A percentile compares a stretch with the other conserved stretches of the same genome.
These are phyloP conservation scores for Pseudocercospora eumusae DNA, from an alignment of 2,329 filamentous ascomycete genomes.

Conservation along the genomic window DNA sequence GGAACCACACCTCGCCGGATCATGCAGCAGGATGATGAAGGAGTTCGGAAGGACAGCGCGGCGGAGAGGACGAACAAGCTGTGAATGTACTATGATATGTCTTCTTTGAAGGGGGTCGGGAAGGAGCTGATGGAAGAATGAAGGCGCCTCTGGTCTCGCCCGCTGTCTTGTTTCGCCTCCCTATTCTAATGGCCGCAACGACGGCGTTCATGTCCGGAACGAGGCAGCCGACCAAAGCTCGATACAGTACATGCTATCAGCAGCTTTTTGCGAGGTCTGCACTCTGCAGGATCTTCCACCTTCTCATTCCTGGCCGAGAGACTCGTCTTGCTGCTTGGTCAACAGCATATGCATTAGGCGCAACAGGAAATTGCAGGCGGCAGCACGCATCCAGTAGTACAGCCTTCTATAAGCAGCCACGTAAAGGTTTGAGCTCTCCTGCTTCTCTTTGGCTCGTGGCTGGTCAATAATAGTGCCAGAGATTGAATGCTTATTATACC, in stretches of 20 bases:
- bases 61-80: neutral
- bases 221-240: too few relatives aligned
- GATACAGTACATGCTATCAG: neutral
- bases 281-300: neutral
- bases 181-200: neutral
- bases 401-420: neutral
- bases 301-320: neutral
- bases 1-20: slow-evolving; percentile 69
- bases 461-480: slow-evolving; percentile 5
- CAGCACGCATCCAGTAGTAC: neutral
- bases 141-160: neutral
- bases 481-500: neutral
- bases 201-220: too few relatives aligned
- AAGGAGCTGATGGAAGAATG: neutral
- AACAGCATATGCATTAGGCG: neutral
- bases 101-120: neutral
- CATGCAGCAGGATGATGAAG: slow-evolving; percentile 86
- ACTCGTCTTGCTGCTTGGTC: neutral
- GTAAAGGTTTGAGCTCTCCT: neutral
- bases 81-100: neutral
- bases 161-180: slow-evolving; percentile 3
- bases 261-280: neutral
- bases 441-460: neutral
- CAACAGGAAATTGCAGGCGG: neutral
- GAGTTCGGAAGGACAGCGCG: slow-evolving; percentile 68